Evolutionary conservation across 352 stramenopile species (phyloP).

Genomic region (Pythium dissimile): DNA sequence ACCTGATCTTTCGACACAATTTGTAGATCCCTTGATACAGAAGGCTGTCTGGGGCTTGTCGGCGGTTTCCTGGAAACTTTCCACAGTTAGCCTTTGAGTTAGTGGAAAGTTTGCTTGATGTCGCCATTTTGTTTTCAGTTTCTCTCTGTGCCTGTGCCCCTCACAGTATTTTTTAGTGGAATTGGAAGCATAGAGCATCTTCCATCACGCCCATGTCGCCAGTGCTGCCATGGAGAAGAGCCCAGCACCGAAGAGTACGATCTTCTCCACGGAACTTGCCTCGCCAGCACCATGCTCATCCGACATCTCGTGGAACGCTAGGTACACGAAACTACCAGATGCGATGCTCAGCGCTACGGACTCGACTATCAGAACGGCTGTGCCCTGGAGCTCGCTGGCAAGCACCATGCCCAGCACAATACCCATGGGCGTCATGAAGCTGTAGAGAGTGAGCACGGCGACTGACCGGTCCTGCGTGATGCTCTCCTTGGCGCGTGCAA

Average conservation of each 20-base stretch:
- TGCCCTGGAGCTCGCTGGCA: conserved; percentile 37
- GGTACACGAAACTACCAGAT: conserved; percentile 66
- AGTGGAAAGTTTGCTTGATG: too few species aligned
- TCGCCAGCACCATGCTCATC: conserved; percentile 45
- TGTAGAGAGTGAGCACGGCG: conserved; percentile 57
- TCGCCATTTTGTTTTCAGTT: too few species aligned
- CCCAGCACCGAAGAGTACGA: conserved; percentile 45
- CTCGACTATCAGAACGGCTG: conserved; percentile 36
- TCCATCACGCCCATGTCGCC: conserved; percentile 38
- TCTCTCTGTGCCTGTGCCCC: too few species aligned
- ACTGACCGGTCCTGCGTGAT: conserved; percentile 43
- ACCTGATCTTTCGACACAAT: too few species aligned
- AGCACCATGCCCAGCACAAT: conserved; percentile 63
- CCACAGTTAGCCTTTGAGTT: too few species aligned
- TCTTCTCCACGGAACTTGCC: conserved; percentile 38
- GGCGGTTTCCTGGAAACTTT: too few species aligned
- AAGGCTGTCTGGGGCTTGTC: too few species aligned
- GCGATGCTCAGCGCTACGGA: conserved; percentile 47
- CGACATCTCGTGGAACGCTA: conserved; percentile 63
- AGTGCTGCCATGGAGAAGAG: conserved; percentile 49
- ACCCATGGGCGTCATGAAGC: conserved; percentile 60
- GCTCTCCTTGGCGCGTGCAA: conserved; percentile 49
- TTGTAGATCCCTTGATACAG: too few species aligned
- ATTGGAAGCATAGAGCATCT: too few species aligned
- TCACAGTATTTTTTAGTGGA: too few species aligned